Percentiles rank a stretch among this genome's conserved stretches.
Evolutionary conservation across 83 land plant genomes (phyloP).

Genomic region (Picea mariana): DNA sequence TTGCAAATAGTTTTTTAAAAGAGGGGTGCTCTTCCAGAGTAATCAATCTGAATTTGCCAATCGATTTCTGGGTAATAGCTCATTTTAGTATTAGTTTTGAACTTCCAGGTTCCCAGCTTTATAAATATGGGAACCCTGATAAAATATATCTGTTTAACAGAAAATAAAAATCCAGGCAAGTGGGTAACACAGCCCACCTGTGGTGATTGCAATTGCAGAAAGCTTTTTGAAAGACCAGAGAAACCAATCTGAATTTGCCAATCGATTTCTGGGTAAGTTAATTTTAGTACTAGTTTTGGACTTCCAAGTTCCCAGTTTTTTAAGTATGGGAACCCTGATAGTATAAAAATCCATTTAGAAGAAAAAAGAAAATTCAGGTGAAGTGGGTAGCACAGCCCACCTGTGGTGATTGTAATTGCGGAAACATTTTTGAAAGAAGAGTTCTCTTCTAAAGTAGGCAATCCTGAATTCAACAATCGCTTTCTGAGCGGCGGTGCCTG

Average conservation of each 20-base stretch:
- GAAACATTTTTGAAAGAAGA: neutral
- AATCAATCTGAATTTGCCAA: neutral
- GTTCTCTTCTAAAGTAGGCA: constrained; percentile 5
- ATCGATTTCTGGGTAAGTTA: neutral
- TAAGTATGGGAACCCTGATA: too few relatives aligned
- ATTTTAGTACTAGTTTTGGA: too few relatives aligned
- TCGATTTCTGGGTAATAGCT: neutral
- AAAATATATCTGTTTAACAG: too few relatives aligned
- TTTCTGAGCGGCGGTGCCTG: constrained; percentile 7
- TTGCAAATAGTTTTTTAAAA: neutral
- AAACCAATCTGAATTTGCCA: neutral
- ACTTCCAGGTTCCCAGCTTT: too few relatives aligned
- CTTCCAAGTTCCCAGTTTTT: too few relatives aligned
- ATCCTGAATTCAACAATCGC: neutral
- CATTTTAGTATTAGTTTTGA: too few relatives aligned
- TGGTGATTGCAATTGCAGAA: neutral
- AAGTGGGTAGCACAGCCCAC: constrained; percentile 6
- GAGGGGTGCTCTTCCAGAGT: constrained; percentile 1
- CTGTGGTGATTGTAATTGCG: neutral
- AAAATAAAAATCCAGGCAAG: too few relatives aligned
- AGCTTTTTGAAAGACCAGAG: neutral
- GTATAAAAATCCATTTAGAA: too few relatives aligned
- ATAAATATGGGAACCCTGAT: too few relatives aligned
- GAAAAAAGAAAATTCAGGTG: too few relatives aligned
- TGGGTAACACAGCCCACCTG: neutral